Conservation (phyloP, 164 flowering plant species). For the Berberis thunbergii region DNA sequence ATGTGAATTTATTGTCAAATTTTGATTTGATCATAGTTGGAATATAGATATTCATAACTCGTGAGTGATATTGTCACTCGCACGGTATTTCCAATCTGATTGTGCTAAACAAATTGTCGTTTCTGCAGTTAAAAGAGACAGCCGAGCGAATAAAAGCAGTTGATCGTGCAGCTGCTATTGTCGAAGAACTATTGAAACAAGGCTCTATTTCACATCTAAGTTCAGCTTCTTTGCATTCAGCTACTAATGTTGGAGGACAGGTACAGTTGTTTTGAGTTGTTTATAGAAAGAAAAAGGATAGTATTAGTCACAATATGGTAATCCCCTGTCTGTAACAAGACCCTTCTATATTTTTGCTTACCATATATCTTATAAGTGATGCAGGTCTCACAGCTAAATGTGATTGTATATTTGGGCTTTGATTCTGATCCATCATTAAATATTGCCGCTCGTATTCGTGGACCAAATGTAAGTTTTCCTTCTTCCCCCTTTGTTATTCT, state of each 20-base stretch:
- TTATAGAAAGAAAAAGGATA: too few relatives aligned
- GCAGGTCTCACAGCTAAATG: conserved; percentile 42
- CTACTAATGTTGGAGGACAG: conserved; percentile 31
- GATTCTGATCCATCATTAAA: conserved; percentile 65
- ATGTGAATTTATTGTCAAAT: neutral
- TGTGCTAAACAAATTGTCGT: conserved; percentile 1
- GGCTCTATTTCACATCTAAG: conserved; percentile 26
- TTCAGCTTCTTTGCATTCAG: conserved; percentile 20
- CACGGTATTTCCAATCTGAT: too few relatives aligned
- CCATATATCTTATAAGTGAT: conserved; percentile 6
- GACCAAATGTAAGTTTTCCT: conserved; percentile 78
- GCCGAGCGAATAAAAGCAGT: conserved; percentile 84
- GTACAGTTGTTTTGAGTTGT: conserved; percentile 15
- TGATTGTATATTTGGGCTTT: conserved; percentile 78
- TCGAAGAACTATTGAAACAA: conserved; percentile 88
- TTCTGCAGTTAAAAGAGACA: conserved; percentile 74
- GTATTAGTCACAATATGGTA: neutral
- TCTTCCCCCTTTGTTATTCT: neutral
- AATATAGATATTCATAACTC: too few relatives aligned
- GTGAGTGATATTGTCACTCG: too few relatives aligned
- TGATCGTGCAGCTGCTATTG: conserved; percentile 93
- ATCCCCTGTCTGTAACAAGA: neutral
- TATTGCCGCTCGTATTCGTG: conserved; percentile 79
- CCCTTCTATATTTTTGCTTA: neutral
- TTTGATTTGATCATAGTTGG: neutral